Base-by-base conservation (phyloP, 768 basidiomycete genomes). In the Auriscalpium microsporum region DNA sequence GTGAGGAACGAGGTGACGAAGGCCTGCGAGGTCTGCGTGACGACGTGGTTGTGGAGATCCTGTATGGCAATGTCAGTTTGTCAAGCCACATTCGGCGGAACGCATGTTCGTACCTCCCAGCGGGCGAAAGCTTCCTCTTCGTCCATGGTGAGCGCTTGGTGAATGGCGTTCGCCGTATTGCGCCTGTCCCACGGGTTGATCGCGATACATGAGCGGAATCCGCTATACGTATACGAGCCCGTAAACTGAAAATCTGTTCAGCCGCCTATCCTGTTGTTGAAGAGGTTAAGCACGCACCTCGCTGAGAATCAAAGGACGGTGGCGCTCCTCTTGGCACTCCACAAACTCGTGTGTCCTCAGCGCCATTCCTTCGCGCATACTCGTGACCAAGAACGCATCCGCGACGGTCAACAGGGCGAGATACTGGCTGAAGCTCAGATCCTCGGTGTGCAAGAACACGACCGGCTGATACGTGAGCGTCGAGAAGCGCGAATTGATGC, bases 311-410 rank as follows among this genome's bases (percentile, higher is more conserved):
- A 93, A 77, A 0, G 87, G 85, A 52, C 89, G 72, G 57, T 79
- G 76, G 51, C 76, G 64, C 52, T 67, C 82, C 63, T 88, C 85
- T 66, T 92, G 91, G 63, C 89, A 92, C 67, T 90, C 87, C 10
- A 94, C 88, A 64, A 81, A 91, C 67, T 91, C 88, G 65, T 90
- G 88, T 2, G 85, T 84, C 47, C 78, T 75, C 50, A 92, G 69
- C 10, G 90, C 90, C 91, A 94, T 93, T 0, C 91, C 91, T 68
- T 94, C 91, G 2, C 91, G 75, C 68, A 94, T 71, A 66, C 86
- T 87, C 6, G 88, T 87, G 19, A 90, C 85, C 60, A 92, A 73
- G 70, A 94, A 93, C 42, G 86, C 88, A 67, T 93, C 91, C 4
- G 87, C 91, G 7, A 88, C 83, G 10, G 78, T 90, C 56, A 93